These are phyloP conservation scores for Nowakowskiella sp. DNA, from an alignment of 192 early-diverging fungal species.

Conservation along the genomic window DNA sequence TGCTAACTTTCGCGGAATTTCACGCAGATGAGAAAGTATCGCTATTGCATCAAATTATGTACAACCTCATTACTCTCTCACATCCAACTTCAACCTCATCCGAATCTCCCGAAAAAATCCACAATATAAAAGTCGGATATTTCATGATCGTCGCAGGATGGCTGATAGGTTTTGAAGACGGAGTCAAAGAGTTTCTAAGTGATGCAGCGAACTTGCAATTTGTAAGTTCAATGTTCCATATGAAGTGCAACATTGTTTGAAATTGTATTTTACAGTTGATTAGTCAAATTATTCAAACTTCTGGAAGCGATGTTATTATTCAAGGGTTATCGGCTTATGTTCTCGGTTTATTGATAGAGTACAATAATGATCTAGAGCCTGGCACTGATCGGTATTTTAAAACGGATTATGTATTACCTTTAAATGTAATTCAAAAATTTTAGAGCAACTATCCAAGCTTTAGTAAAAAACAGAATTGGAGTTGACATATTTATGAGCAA, in stretches of 20 bases:
- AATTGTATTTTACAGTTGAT: constrained; percentile 59
- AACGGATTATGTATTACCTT: neutral
- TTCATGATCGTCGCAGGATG: constrained; percentile 75
- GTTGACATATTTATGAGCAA: constrained; percentile 76
- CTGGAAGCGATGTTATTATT: constrained; percentile 72
- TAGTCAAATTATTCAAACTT: constrained; percentile 80
- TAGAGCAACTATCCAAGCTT: constrained; percentile 67
- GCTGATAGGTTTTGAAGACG: constrained; percentile 73
- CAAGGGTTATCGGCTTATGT: constrained; percentile 88
- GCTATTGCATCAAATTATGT: constrained; percentile 81
- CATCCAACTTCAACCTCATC: too few relatives aligned
- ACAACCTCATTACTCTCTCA: too few relatives aligned
- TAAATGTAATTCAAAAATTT: neutral
- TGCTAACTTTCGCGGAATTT: too few relatives aligned
- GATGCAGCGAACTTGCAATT: constrained; percentile 87
- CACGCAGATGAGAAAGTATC: constrained; percentile 76
- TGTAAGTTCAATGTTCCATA: constrained; percentile 35
- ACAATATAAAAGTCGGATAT: constrained; percentile 66
- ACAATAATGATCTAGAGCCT: constrained; percentile 73
- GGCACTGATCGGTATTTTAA: constrained; percentile 8
- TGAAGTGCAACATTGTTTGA: constrained; percentile 1
- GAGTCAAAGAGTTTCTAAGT: constrained; percentile 73
- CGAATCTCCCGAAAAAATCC: too few relatives aligned
- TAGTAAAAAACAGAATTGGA: constrained; percentile 80
- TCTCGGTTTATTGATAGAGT: constrained; percentile 79